A percentile compares a stretch with the other conserved stretches of the same genome.
Conservation (phyloP, 2,329 filamentous ascomycete genomes). For the Colletotrichum graminicola region DNA sequence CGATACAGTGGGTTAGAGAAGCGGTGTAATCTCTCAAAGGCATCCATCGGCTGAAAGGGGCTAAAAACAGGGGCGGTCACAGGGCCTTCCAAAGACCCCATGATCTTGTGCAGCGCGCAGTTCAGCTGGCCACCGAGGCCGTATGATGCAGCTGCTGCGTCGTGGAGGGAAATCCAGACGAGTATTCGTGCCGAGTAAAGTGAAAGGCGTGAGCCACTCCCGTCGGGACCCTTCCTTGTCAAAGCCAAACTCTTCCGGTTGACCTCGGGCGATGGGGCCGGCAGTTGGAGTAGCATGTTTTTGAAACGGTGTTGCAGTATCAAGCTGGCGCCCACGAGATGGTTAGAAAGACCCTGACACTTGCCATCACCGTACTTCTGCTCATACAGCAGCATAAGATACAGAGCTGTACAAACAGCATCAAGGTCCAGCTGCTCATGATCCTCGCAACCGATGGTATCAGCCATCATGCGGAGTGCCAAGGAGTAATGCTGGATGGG, state of each 20-base stretch:
- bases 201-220: slow-evolving; percentile 43
- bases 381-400: slow-evolving; percentile 54
- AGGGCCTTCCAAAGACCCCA: slow-evolving; percentile 23
- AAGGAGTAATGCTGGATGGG: slow-evolving; percentile 49
- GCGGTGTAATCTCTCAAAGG: slow-evolving; percentile 48
- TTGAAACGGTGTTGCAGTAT: slow-evolving; percentile 48
- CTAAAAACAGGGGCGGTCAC: slow-evolving; percentile 12
- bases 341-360: slow-evolving; percentile 49
- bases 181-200: slow-evolving; percentile 51
- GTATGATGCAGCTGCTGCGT: slow-evolving; percentile 48
- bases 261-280: slow-evolving; percentile 32
- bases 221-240: slow-evolving; percentile 23
- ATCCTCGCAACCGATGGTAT: slow-evolving; percentile 45
- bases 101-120: slow-evolving; percentile 44
- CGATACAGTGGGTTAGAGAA: slow-evolving; percentile 52
- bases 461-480: slow-evolving; percentile 50
- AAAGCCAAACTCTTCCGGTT: slow-evolving; percentile 34
- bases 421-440: slow-evolving; percentile 47
- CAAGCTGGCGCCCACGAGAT: slow-evolving; percentile 50
- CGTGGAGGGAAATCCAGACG: slow-evolving; percentile 50
- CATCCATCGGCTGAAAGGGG: slow-evolving; percentile 39
- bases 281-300: slow-evolving; percentile 32
- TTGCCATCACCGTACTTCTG: slow-evolving; percentile 53
- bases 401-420: slow-evolving; percentile 49
- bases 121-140: slow-evolving; percentile 52